Evolutionary conservation across 331 rosid species (phyloP), one percentile per base, ranked within the genome.

Genomic region (Phaseolus coccineus): DNA sequence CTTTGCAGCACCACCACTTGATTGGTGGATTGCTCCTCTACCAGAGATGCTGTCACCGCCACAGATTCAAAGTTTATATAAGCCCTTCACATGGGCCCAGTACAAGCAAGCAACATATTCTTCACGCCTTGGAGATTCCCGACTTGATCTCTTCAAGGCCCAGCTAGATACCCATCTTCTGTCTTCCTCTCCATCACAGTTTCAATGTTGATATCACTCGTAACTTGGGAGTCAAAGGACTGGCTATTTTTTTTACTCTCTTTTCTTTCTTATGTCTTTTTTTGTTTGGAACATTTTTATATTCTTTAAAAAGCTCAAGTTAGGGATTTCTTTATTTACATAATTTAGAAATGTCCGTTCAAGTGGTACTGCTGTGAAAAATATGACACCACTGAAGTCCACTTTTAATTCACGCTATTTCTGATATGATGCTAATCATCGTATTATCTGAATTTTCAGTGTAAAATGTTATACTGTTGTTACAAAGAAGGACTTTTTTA

Each of bases 31-130:
- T 28, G 58, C 39, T 52, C 89, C 97, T 1, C 73, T 89, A 0
- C 85, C 89, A 1, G 83, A 85, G 42, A 51, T 81, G 76, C 77
- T 88, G 6, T 76, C 91, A 1, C 69, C 55, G 2, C 80, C 85
- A 0, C 81, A 82, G 42, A 87, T 81, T 3, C 90, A 84, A 62
- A 80, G 78, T 40, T 65, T 63, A 15, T 93, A 85, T 59, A 82
- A 77, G 79, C 85, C 93, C 65, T 93, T 91, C 79, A 93, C 97
- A 15, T 93, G 97, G 97, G 91, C 77, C 8, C 87, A 93, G 8
- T 93, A 85, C 89, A 91, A 89, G 87, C 63, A 71, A 51, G 87
- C 90, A 3, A 81, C 90, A 1, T 87, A 87, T 68, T 85, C 93
- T 11, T 86, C 81, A 7, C 80, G 88, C 31, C 70, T 93, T 9